These are phyloP conservation scores for Colletotrichum sp. DNA, from an alignment of 2,329 filamentous ascomycete genomes.

Conservation along the genomic window DNA sequence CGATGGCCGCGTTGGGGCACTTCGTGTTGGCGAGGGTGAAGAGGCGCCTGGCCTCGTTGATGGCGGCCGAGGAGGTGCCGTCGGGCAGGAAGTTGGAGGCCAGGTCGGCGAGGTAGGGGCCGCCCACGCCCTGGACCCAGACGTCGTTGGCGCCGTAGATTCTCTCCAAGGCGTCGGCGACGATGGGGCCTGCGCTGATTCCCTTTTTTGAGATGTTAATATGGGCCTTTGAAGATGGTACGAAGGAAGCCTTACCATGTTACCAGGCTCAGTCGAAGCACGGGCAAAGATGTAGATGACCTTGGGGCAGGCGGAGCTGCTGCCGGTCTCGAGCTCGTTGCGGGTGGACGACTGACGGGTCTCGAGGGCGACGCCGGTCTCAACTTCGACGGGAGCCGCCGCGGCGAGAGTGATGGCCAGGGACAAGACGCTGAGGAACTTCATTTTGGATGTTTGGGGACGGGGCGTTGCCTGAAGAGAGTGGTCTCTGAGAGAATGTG, in stretches of 20 bases:
- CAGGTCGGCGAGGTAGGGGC: slow-evolving; percentile 40
- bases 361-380: slow-evolving; percentile 1
- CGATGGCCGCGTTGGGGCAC: slow-evolving; percentile 46
- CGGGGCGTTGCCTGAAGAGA: neutral
- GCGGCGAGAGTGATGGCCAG: slow-evolving; percentile 16
- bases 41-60: slow-evolving; percentile 43
- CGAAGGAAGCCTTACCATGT: slow-evolving; percentile 33
- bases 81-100: slow-evolving; percentile 39
- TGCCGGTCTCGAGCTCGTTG: slow-evolving; percentile 33
- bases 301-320: slow-evolving; percentile 33
- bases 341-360: slow-evolving; percentile 25
- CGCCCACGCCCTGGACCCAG: slow-evolving; percentile 50
- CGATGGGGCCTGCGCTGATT: slow-evolving; percentile 29
- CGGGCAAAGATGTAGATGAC: slow-evolving; percentile 45
- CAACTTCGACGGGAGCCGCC: slow-evolving; percentile 18
- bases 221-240: neutral
- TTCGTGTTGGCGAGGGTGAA: slow-evolving; percentile 43
- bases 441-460: slow-evolving; percentile 19
- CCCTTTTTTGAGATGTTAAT: slow-evolving; percentile 22
- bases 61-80: slow-evolving; percentile 40
- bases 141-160: slow-evolving; percentile 29
- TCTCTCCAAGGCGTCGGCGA: slow-evolving; percentile 31
- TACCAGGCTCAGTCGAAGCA: slow-evolving; percentile 42
- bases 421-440: slow-evolving; percentile 23
- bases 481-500: neutral